Conservation (phyloP, 345 rosid genomes). For the Boechera retrofracta region DNA sequence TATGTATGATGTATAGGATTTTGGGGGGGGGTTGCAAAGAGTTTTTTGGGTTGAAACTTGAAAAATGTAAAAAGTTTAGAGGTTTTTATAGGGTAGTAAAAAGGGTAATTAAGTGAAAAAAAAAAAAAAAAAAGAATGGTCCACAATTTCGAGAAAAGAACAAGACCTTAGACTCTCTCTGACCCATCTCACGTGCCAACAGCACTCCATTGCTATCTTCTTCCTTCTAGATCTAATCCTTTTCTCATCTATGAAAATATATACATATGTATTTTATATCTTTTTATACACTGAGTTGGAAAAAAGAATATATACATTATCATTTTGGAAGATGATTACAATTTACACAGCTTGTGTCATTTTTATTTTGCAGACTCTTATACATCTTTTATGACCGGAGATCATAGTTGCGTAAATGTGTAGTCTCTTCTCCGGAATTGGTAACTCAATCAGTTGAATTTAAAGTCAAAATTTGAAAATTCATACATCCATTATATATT, state of each 20-base stretch:
- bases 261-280: neutral
- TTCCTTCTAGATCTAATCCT: neutral
- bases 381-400: neutral
- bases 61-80: neutral
- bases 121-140: slow-evolving; percentile 30
- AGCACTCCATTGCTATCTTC: slow-evolving; percentile 21
- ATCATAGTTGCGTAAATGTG: too few species aligned
- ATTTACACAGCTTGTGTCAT: neutral
- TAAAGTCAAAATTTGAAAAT: too few species aligned
- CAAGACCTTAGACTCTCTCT: slow-evolving; percentile 40
- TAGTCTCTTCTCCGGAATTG: too few species aligned
- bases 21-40: neutral
- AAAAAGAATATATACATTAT: neutral
- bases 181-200: slow-evolving; percentile 47
- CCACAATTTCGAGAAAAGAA: slow-evolving; percentile 44
- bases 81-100: slow-evolving; percentile 6
- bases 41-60: neutral
- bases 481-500: neutral
- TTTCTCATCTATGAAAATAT: neutral
- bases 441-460: too few species aligned
- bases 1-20: neutral
- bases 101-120: slow-evolving; percentile 30
- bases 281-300: neutral
- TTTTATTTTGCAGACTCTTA: neutral
- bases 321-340: slow-evolving; percentile 7